These are phyloP conservation scores for Cyberlindnera lachancei DNA, from an alignment of 805 yeast genomes.

Conservation along the genomic window DNA sequence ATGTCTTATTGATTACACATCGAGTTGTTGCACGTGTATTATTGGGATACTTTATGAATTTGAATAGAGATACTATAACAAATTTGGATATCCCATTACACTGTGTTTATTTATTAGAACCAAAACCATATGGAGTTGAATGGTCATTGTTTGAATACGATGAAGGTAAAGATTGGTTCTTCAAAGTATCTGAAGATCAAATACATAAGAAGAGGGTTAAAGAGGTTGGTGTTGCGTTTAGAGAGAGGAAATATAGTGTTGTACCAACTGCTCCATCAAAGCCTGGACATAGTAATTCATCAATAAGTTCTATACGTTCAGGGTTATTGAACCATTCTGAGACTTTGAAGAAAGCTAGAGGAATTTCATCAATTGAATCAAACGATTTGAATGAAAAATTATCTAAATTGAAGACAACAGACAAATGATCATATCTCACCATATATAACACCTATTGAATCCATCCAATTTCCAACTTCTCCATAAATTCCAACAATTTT, in stretches of 20 bases:
- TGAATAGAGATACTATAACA: constrained; percentile 72
- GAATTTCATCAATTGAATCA: constrained; percentile 12
- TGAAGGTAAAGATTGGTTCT: constrained; percentile 71
- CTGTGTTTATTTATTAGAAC: constrained; percentile 82
- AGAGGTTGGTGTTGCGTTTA: constrained; percentile 63
- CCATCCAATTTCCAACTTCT: constrained; percentile 59
- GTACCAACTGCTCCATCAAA: constrained; percentile 66
- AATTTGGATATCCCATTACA: constrained; percentile 91
- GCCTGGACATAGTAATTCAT: constrained; percentile 4
- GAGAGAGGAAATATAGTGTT: constrained; percentile 64
- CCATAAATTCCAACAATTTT: constrained; percentile 68
- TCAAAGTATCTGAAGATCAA: constrained; percentile 43
- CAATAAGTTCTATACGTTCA: constrained; percentile 1
- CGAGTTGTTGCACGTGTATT: constrained; percentile 86
- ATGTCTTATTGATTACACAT: constrained; percentile 76
- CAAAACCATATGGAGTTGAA: constrained; percentile 92
- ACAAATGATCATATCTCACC: constrained; percentile 9
- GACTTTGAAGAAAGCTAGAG: constrained; percentile 15
- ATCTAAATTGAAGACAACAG: constrained; percentile 5
- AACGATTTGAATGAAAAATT: constrained; percentile 26
- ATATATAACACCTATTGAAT: constrained; percentile 66
- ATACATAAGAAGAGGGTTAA: constrained; percentile 44
- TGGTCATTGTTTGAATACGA: constrained; percentile 87
- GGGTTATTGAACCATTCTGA: constrained; percentile 1
- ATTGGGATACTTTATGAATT: constrained; percentile 81